phyloP scores from a whole-genome alignment of 108 stramenopile species.

The Parietichytrium sp. region DNA sequence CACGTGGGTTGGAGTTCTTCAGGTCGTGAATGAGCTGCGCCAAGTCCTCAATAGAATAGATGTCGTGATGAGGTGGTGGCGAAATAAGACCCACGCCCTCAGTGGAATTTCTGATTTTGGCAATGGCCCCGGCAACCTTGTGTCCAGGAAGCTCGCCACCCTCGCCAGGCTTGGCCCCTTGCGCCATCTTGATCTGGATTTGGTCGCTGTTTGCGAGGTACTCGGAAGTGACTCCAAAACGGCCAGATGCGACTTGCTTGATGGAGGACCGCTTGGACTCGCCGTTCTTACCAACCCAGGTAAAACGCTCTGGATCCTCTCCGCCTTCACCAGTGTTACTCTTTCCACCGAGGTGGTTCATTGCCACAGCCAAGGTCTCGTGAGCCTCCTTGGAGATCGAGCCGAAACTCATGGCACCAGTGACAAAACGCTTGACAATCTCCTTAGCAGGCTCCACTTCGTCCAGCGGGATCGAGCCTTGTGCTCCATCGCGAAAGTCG shows the following conservation, averaged over 20 bases:
- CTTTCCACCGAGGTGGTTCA: slow-evolving; percentile 82
- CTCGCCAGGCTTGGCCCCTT: slow-evolving; percentile 94
- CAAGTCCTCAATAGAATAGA: slow-evolving; percentile 94
- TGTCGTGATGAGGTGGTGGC: slow-evolving; percentile 94
- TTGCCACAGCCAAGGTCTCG: slow-evolving; percentile 87
- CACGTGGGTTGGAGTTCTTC: slow-evolving; percentile 88
- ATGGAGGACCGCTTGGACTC: slow-evolving; percentile 85
- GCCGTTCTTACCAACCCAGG: slow-evolving; percentile 31
- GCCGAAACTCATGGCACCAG: slow-evolving; percentile 91
- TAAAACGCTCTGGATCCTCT: slow-evolving; percentile 83
- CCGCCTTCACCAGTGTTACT: slow-evolving; percentile 94
- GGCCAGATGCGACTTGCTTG: slow-evolving; percentile 90
- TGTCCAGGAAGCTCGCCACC: slow-evolving; percentile 92
- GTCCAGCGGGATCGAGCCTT: slow-evolving; percentile 74
- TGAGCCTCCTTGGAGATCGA: slow-evolving; percentile 90
- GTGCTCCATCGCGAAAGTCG: slow-evolving; percentile 81
- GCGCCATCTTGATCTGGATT: slow-evolving; percentile 96
- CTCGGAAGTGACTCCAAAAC: slow-evolving; percentile 90
- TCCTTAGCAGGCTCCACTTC: slow-evolving; percentile 85
- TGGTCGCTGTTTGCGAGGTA: slow-evolving; percentile 92
- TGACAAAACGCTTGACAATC: slow-evolving; percentile 90
- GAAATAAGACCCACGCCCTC: slow-evolving; percentile 90
- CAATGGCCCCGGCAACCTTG: slow-evolving; percentile 89
- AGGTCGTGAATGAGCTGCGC: slow-evolving; percentile 93
- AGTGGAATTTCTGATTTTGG: slow-evolving; percentile 82